Conservation (phyloP, 345 rosid species). For the Citrus glauca region DNA sequence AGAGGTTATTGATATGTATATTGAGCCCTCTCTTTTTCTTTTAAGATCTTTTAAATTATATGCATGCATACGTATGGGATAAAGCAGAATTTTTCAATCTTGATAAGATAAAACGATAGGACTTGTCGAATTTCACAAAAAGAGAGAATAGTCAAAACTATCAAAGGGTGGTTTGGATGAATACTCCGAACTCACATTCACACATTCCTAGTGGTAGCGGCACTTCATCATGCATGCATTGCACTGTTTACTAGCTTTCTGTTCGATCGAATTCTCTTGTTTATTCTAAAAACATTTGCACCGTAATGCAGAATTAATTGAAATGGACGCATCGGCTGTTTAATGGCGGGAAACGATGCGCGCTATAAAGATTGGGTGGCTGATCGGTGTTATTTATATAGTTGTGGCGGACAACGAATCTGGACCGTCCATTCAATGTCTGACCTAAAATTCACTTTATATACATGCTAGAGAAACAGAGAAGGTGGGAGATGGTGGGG, state of each 20-base stretch:
- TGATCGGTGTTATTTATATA: not conserved
- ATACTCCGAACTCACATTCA: not conserved
- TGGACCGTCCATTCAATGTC: not conserved
- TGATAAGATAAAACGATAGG: constrained; percentile 12
- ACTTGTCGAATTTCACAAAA: not conserved
- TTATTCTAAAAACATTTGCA: not conserved
- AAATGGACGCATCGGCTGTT: not conserved
- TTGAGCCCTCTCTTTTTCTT: not conserved
- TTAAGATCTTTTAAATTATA: not conserved
- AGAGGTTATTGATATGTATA: not conserved
- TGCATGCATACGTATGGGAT: constrained; percentile 11
- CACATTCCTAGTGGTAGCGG: too few relatives aligned
- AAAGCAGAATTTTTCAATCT: constrained; percentile 12
- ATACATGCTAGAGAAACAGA: not conserved
- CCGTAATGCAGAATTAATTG: not conserved
- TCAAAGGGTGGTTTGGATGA: not conserved
- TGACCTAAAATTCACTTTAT: not conserved
- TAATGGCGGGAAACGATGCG: not conserved
- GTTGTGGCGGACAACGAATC: constrained; percentile 9
- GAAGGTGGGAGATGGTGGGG: not conserved
- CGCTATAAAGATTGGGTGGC: not conserved
- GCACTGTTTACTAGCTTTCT: too few relatives aligned
- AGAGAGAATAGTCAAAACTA: not conserved
- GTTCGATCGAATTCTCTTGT: not conserved
- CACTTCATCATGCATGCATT: too few relatives aligned